Evolutionary conservation across 129 eudicot genomes (phyloP).

Genomic region (Helianthus tuberosus): DNA sequence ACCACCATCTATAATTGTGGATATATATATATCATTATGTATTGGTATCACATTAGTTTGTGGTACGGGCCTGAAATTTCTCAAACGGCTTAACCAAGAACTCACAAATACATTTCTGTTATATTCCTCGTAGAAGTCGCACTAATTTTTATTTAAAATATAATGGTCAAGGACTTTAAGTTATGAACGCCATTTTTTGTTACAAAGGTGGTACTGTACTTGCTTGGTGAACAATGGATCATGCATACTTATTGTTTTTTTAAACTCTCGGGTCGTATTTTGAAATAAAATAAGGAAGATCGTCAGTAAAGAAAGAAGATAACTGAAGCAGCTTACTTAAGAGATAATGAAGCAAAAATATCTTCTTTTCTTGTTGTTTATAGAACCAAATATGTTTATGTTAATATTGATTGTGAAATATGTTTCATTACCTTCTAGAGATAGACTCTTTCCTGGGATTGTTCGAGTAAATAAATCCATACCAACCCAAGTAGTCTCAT

Average conservation of each 20-base stretch:
- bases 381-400: neutral
- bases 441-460: neutral
- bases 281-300: no score
- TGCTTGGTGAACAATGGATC: neutral
- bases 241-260: neutral
- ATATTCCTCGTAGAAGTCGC: neutral
- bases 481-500: neutral
- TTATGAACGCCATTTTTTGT: neutral
- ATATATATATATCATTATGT: neutral
- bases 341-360: neutral
- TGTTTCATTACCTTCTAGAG: neutral
- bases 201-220: neutral
- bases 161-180: neutral
- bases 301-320: neutral
- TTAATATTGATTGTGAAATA: neutral
- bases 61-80: neutral
- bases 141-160: neutral
- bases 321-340: neutral
- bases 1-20: neutral
- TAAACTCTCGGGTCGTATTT: no score
- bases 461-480: neutral
- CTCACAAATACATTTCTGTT: no score
- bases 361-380: neutral
- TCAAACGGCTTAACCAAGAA: no score
- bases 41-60: slow-evolving; percentile 9